Percentiles rank a stretch among this genome's conserved stretches.
These are phyloP conservation scores for Clathrus columnatus DNA, from an alignment of 768 basidiomycete species.

Conservation along the genomic window DNA sequence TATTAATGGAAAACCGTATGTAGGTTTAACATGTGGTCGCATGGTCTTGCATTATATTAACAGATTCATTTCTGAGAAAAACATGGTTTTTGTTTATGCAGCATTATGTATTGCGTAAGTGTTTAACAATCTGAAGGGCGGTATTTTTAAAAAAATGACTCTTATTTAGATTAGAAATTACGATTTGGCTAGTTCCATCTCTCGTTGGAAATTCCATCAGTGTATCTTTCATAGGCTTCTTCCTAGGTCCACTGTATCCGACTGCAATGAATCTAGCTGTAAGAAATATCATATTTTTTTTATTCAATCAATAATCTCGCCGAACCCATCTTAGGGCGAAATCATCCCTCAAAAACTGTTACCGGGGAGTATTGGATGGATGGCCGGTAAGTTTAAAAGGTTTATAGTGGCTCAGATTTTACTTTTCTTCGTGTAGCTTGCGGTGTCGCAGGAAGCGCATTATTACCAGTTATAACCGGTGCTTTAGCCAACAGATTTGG, in stretches of 20 bases:
- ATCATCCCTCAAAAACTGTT: conserved; percentile 16
- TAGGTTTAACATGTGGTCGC: conserved; percentile 11
- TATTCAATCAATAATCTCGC: background rate
- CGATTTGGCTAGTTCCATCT: conserved; percentile 63
- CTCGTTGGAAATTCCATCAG: conserved; percentile 57
- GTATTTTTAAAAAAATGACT: background rate
- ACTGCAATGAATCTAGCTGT: conserved; percentile 28
- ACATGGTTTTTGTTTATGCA: conserved; percentile 24
- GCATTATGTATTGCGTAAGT: conserved; percentile 28
- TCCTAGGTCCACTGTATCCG: conserved; percentile 72
- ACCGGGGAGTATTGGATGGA: conserved; percentile 15
- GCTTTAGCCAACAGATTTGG: conserved; percentile 33
- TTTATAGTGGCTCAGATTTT: background rate
- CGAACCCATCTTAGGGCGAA: background rate
- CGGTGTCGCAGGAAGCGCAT: conserved; percentile 21
- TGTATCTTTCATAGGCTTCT: conserved; percentile 53
- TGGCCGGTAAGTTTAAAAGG: background rate
- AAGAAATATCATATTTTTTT: too few species aligned
- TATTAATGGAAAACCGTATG: conserved; percentile 5
- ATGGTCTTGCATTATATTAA: background rate
- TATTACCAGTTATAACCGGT: conserved; percentile 44
- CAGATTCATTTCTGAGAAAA: background rate
- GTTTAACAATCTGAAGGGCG: background rate
- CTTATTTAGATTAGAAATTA: conserved; percentile 30
- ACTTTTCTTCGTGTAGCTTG: background rate